A percentile compares a stretch with the other conserved stretches of the same genome.
Conservation (phyloP, 2,329 filamentous ascomycete species). For the Curvularia lunata region DNA sequence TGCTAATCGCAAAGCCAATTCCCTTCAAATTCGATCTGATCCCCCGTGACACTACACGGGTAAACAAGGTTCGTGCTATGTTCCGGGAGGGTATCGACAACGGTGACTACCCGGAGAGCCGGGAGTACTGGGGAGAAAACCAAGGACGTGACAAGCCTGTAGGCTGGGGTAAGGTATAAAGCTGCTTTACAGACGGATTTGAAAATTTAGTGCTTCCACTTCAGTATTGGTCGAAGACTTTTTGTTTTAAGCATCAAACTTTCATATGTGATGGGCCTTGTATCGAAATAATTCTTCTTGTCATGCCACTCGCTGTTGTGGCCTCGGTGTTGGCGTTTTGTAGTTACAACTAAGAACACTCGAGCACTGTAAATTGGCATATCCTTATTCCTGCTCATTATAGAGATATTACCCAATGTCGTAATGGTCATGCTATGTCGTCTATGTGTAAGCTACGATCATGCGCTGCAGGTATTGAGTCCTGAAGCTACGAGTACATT, state of each 20-base stretch:
- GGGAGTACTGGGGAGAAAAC: slow-evolving; percentile 50
- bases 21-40: slow-evolving; percentile 53
- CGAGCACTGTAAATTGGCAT: slow-evolving; percentile 1
- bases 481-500: too few species aligned
- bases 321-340: slow-evolving; percentile 12
- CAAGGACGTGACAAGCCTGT: slow-evolving; percentile 41
- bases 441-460: not conserved
- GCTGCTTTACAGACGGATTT: slow-evolving; percentile 8
- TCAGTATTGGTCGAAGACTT: not conserved
- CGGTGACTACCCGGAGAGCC: slow-evolving; percentile 48
- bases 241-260: not conserved
- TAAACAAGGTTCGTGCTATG: slow-evolving; percentile 39
- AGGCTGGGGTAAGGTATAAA: slow-evolving; percentile 48
- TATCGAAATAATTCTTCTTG: not conserved
- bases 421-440: not conserved
- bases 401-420: not conserved
- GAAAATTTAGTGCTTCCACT: slow-evolving; percentile 23
- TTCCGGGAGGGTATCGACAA: slow-evolving; percentile 47
- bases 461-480: too few species aligned
- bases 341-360: not conserved
- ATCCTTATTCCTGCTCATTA: not conserved
- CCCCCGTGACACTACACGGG: slow-evolving; percentile 44
- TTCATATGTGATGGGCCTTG: slow-evolving; percentile 3
- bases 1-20: slow-evolving; percentile 55
- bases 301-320: slow-evolving; percentile 7